Evolutionary conservation across 106 monocot species (phyloP), one percentile per base, ranked within the genome.

Genomic region (Dendrobium officinale): DNA sequence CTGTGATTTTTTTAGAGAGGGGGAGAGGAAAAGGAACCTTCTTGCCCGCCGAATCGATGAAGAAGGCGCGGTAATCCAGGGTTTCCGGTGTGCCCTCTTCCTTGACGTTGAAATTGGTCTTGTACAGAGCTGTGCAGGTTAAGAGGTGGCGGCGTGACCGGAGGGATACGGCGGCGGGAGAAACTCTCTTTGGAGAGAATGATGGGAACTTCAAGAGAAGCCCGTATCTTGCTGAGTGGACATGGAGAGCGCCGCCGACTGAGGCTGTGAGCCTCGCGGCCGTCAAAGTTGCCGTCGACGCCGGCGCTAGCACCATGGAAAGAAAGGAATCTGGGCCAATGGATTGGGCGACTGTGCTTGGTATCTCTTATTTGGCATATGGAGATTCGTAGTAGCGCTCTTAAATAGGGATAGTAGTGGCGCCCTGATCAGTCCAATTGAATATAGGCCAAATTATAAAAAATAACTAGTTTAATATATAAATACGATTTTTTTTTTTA

Each of bases 1-100:
- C 45, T 4, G 31, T 8, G 5, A 61, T 8, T 41, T 59, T 49
- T 18, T 10, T 16, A 75, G 10, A 77, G 16, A 77, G 8, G 27
- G 61, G 51, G 51, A 67, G 22, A 33, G 24, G 26, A 33, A 55
- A 37, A 61, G 20, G 41, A 4, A 92, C 85, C 92, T 92, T 92
- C 75, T 84, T 90, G 15, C 87, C 92, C 40, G 89, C 66, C 26
- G 80, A 48, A 56, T 98, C 94, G 45, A 88, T 83, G 87, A 98
- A 94, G 88, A 92, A 94, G 79, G 91, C 97, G 33, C 97, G 87
- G 86, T 98, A 94, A 68, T 98, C 97, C 33, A 98, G 91, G 72
- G 92, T 94, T 70, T 94, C 92, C 43, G 90, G 88, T 85, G 76
- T 84, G 10, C 97, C 97, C 15, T 90, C 86, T 78, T 94, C 97